Evolutionary conservation across 371 early-diverging fungal species (phyloP).

Genomic region (Amoeboradix gromovi): DNA sequence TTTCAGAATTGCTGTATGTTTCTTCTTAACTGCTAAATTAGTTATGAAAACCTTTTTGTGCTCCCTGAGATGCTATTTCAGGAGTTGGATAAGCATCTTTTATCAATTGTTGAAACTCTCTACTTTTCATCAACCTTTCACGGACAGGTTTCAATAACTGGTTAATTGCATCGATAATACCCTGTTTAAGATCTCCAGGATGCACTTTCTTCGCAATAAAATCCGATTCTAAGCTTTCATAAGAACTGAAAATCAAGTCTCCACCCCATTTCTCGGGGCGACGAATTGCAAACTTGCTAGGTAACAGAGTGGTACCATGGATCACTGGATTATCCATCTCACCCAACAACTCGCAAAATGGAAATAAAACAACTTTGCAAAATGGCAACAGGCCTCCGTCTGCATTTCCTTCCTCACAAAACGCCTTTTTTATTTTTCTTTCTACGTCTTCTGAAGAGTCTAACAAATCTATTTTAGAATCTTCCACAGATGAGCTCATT

Average conservation of each 20-base stretch:
- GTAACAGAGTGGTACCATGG: conserved; percentile 2
- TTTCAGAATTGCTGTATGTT: neutral
- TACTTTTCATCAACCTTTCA: conserved; percentile 25
- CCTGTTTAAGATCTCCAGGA: conserved; percentile 88
- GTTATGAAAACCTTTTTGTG: too few species aligned
- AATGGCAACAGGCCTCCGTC: conserved; percentile 78
- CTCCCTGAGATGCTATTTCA: too few species aligned
- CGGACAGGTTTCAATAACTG: conserved; percentile 72
- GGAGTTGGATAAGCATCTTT: conserved; percentile 22
- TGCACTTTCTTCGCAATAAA: conserved; percentile 65
- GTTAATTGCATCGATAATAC: conserved; percentile 55
- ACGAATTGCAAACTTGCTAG: conserved; percentile 37
- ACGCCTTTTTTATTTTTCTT: conserved; percentile 84
- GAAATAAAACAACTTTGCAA: conserved; percentile 67
- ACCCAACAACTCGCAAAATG: conserved; percentile 20
- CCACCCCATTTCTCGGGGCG: conserved; percentile 73
- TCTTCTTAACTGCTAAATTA: too few species aligned
- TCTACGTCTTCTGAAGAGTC: conserved; percentile 56
- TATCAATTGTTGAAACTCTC: conserved; percentile 24
- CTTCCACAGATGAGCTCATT: conserved; percentile 92
- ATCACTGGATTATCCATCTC: conserved; percentile 19
- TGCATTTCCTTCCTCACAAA: conserved; percentile 92
- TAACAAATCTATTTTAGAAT: conserved; percentile 91
- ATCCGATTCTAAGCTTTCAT: conserved; percentile 46
- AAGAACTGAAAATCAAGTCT: conserved; percentile 33